Evolutionary conservation across 352 stramenopile species (phyloP).

Genomic region (Globisporangium okanoganense): DNA sequence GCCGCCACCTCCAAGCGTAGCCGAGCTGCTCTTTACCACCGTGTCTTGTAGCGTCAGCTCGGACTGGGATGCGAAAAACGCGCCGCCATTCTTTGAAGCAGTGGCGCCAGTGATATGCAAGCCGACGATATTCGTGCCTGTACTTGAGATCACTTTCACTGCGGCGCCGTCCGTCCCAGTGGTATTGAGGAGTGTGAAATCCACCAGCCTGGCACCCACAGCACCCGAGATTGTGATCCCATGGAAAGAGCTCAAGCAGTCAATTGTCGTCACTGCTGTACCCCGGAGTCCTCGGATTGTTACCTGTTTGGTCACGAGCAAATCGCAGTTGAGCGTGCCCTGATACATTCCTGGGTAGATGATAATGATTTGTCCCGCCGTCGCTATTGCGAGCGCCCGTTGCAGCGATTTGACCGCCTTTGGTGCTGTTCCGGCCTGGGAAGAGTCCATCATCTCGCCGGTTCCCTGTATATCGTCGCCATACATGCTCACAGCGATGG

Average conservation of each 20-base stretch:
- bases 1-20: constrained; percentile 22
- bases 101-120: constrained; percentile 12
- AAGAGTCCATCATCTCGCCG: constrained; percentile 49
- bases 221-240: constrained; percentile 28
- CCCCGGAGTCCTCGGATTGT: constrained; percentile 42
- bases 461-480: constrained; percentile 53
- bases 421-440: constrained; percentile 31
- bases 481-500: constrained; percentile 47
- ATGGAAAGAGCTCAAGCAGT: constrained; percentile 22
- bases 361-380: constrained; percentile 32
- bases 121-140: constrained; percentile 18
- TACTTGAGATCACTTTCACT: constrained; percentile 22
- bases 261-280: constrained; percentile 25
- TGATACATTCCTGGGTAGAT: constrained; percentile 45
- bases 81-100: constrained; percentile 25
- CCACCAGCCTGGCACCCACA: constrained; percentile 13
- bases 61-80: constrained; percentile 24
- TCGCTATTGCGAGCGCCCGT: constrained; percentile 34
- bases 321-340: constrained; percentile 35
- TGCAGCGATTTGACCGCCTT: constrained; percentile 49
- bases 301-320: constrained; percentile 23
- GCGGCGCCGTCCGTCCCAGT: constrained; percentile 18
- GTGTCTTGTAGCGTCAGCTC: constrained; percentile 21
- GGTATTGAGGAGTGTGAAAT: constrained; percentile 27
- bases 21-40: constrained; percentile 18